Base-by-base conservation (phyloP, 306 rosid species). In the Rubus parviflorus region DNA sequence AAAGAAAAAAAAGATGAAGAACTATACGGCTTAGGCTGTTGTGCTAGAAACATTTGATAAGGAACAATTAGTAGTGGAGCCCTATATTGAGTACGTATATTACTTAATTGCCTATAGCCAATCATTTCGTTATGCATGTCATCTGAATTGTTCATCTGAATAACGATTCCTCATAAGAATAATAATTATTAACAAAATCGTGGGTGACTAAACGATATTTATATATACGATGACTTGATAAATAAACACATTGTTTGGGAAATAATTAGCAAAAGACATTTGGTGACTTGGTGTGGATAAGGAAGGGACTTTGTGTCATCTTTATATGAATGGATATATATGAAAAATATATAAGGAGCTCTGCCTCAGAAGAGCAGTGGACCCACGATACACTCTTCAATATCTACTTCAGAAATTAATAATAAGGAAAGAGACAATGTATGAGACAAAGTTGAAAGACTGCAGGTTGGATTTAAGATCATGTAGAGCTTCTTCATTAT, bases 371-470 rank as follows among this genome's bases (percentile, higher is more conserved):
- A 1, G 35, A 30, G 2, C 35, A 30, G 2, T 30, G 35, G 35
- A 30, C 35, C 35, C 1, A 30, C 35, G 35, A 30, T 30, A 30
- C n/a, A n/a, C n/a, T n/a, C n/a, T n/a, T n/a, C n/a, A n/a, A n/a
- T n/a, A n/a, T n/a, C 67, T 7, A 6, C 12, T 61, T 30, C 40
- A 30, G 67, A 30, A 60, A 12, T 61, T 12, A 30, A 13, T 11
- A 60, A 1, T 2, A 25, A 12, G 46, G 63, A 19, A 53, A 3
- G 43, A 25, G 77, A 60, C 20, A 5, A 20, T 45, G 61, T 51
- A 23, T 35, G 54, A 56, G 74, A 81, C 77, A 63, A 54, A 5
- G 41, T 16, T 58, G 77, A 52, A 52, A 42, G 63, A 15, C 30
- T 12, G 35, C 62, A 5, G 3, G 14, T 47, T 42, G 47, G 13